A percentile compares a stretch with the other conserved stretches of the same genome.
These are phyloP conservation scores for Cetradonia linearis DNA, from an alignment of 495 filamentous ascomycete genomes.

Conservation along the genomic window DNA sequence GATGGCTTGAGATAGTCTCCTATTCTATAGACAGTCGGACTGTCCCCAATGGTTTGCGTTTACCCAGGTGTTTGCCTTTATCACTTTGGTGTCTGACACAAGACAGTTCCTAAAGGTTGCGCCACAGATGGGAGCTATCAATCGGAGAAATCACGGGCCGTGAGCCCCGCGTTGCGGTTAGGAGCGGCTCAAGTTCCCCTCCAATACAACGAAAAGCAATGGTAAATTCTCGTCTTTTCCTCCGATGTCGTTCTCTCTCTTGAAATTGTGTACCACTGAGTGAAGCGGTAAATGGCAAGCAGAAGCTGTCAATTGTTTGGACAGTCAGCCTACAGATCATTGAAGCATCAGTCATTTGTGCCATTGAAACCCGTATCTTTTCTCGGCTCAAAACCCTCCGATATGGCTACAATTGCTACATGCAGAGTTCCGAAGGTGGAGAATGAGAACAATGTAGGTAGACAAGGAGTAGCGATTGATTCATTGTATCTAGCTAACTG, in stretches of 20 bases:
- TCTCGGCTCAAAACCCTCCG: neutral
- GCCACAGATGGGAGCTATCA: neutral
- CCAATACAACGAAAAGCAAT: neutral
- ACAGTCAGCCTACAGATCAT: neutral
- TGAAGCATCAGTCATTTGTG: neutral
- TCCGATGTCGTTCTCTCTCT: neutral
- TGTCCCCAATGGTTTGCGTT: neutral
- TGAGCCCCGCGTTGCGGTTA: neutral
- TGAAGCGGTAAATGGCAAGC: slow-evolving; percentile 8
- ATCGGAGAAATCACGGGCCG: slow-evolving; percentile 3
- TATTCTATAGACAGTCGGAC: neutral
- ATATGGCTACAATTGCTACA: slow-evolving; percentile 49
- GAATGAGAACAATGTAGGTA: slow-evolving; percentile 87
- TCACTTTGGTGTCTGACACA: neutral
- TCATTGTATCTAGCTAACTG: neutral
- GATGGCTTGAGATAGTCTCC: neutral
- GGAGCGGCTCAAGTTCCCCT: slow-evolving; percentile 6
- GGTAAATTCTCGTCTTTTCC: neutral
- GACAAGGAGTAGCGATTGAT: neutral
- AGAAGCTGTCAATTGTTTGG: neutral
- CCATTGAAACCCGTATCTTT: neutral
- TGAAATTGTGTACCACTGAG: neutral
- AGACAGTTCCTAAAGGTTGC: neutral
- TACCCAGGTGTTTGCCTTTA: neutral
- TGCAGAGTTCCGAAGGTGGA: slow-evolving; percentile 81